Conservation (phyloP, 257 asterid species). For the Nicotiana paniculata region DNA sequence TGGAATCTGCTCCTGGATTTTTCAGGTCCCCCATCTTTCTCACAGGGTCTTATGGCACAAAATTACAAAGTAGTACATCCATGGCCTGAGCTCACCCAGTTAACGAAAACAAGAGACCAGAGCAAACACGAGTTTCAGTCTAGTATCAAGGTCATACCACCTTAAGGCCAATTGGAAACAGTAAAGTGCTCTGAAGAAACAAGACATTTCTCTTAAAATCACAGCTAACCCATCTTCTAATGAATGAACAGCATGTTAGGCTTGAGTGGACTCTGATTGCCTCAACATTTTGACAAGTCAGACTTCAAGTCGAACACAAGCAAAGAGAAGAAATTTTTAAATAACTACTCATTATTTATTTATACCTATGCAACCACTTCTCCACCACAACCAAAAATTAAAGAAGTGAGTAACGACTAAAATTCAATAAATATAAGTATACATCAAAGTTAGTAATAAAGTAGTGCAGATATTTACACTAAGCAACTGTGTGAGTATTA, state of each 20-base stretch:
- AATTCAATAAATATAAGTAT: slow-evolving; percentile 1
- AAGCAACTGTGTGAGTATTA: not conserved
- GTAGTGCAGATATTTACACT: not conserved
- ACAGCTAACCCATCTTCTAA: not conserved
- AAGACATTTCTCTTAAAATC: not conserved
- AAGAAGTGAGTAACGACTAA: not conserved
- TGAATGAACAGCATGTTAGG: not conserved
- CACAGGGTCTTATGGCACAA: not conserved
- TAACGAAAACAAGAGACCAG: not conserved
- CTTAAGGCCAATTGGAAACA: not conserved
- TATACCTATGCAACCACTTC: not conserved
- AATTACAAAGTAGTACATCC: slow-evolving; percentile 1
- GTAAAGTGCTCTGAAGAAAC: not conserved
- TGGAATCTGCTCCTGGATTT: not conserved
- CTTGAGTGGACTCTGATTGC: not conserved
- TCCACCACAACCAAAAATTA: not conserved
- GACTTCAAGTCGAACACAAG: not conserved
- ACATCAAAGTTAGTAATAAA: not conserved
- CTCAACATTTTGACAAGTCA: slow-evolving; percentile 1
- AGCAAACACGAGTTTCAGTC: not conserved
- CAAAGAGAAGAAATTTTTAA: not conserved
- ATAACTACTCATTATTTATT: not conserved
- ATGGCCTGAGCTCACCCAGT: not conserved
- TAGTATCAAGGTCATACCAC: not conserved
- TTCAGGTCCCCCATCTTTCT: not conserved